Conservation (phyloP, 148 eudicot genomes). For the Hydrangea macrophylla region DNA sequence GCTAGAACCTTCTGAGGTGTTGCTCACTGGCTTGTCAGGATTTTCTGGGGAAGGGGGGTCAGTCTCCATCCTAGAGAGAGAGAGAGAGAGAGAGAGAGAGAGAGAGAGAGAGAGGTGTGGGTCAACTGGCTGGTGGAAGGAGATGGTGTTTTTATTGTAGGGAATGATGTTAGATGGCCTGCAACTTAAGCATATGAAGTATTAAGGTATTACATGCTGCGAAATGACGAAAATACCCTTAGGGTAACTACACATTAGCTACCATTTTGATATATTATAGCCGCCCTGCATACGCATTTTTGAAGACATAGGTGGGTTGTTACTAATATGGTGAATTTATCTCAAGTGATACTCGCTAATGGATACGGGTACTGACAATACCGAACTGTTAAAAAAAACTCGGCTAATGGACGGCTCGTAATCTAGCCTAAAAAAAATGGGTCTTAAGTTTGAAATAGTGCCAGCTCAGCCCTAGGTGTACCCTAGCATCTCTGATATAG, state of each 20-base stretch:
- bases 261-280: too few species aligned
- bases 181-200: background rate
- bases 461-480: too few species aligned
- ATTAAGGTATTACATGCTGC: background rate
- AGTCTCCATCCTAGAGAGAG: background rate
- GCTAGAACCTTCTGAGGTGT: background rate
- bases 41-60: conserved; percentile 6
- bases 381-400: too few species aligned
- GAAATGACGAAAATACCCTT: background rate
- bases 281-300: too few species aligned
- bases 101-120: background rate
- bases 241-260: background rate
- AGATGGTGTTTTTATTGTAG: background rate
- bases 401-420: too few species aligned
- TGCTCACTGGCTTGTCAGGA: background rate
- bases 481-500: too few species aligned
- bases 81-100: background rate
- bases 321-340: too few species aligned
- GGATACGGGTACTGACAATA: too few species aligned
- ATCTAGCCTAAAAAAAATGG: too few species aligned
- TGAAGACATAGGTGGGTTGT: too few species aligned
- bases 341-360: too few species aligned
- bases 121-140: conserved; percentile 4
- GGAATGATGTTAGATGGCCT: background rate
- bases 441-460: too few species aligned